These are phyloP conservation scores for Clarireedia paspali DNA, from an alignment of 2,329 filamentous ascomycete species.

Conservation along the genomic window DNA sequence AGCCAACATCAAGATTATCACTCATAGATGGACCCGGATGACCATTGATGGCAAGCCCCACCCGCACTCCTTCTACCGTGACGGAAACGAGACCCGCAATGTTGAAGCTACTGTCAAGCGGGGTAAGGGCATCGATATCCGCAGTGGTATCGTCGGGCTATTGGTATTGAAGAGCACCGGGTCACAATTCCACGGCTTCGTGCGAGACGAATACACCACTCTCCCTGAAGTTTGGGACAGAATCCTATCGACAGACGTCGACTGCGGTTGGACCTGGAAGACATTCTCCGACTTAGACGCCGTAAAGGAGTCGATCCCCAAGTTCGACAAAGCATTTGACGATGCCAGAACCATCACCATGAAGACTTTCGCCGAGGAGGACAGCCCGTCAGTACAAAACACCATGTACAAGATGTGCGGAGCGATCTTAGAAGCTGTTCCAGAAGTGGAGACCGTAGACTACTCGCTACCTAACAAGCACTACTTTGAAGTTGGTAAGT, in stretches of 20 bases:
- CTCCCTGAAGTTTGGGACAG: constrained; percentile 89
- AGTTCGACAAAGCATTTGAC: constrained; percentile 75
- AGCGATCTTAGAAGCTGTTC: constrained; percentile 69
- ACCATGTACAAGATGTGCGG: constrained; percentile 99
- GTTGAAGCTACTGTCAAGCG: constrained; percentile 66
- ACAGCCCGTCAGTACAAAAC: constrained; percentile 87
- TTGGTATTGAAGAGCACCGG: constrained; percentile 94
- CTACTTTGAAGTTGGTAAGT: constrained; percentile 89
- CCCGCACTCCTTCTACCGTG: constrained; percentile 89
- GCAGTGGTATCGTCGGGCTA: constrained; percentile 71
- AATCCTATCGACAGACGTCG: constrained; percentile 89
- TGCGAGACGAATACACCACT: constrained; percentile 88
- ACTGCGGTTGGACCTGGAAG: constrained; percentile 81
- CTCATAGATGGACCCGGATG: constrained; percentile 90
- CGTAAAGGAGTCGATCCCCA: constrained; percentile 53
- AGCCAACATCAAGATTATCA: constrained; percentile 73
- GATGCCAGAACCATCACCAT: constrained; percentile 79
- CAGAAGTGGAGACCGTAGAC: constrained; percentile 63
- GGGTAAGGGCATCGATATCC: constrained; percentile 63
- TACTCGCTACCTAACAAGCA: constrained; percentile 96
- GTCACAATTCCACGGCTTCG: constrained; percentile 90
- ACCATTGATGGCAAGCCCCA: constrained; percentile 80
- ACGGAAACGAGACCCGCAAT: constrained; percentile 80
- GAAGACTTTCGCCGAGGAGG: constrained; percentile 81
- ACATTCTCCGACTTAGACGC: constrained; percentile 57